Base-by-base conservation (phyloP, 1,139 yeast genomes). In the Pichia sp. region DNA sequence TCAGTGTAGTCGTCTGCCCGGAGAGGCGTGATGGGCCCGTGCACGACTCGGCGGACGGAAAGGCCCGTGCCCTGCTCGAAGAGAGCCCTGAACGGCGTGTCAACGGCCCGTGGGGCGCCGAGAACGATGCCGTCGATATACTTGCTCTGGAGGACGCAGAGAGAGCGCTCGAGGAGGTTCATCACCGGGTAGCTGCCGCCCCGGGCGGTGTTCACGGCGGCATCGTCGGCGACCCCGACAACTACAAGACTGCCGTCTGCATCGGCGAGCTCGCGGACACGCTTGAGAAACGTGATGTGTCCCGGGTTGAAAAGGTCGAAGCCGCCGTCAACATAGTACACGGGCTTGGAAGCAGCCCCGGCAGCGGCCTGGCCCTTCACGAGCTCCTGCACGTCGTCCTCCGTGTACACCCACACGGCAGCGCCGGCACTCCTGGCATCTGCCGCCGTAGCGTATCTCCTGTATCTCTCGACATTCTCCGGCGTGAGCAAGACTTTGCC, bases 301-400 rank as follows among this genome's bases (percentile, higher is more conserved):
- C 97, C 98, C 33, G 96, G 92, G 67, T 91, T 92, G 71, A 93
- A 91, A 59, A 93, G 75, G 70, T 93, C 99, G 73, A 91, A 93
- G 1, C 88, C 88, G 24, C 98, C 98, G 63, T 86, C 91, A 9
- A 88, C 78, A 64, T 87, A 89, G 55, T 75, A 77, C 12, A 80
- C 71, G 38, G 49, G 44, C 58, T 59, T 60, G n/a, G 12, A n/a
- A n/a, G n/a, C n/a, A n/a, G n/a, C 8, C 38, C n/a, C 12, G 38
- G 38, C 12, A 6, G n/a, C 5, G n/a, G 38, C n/a, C n/a, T 10
- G n/a, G 38, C 38, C 38, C n/a, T 14, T 34, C 38, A 34, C 38
- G 38, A 34, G 38, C 38, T 34, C 38, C 12, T 34, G 38, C n/a
- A 34, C 69, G 3, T 61, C 44, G 16, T 8, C 27, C 12, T 16